A percentile compares a stretch with the other conserved stretches of the same genome.
Evolutionary conservation across 2,329 filamentous ascomycete species (phyloP).

Genomic region (Xylariaceae sp.): DNA sequence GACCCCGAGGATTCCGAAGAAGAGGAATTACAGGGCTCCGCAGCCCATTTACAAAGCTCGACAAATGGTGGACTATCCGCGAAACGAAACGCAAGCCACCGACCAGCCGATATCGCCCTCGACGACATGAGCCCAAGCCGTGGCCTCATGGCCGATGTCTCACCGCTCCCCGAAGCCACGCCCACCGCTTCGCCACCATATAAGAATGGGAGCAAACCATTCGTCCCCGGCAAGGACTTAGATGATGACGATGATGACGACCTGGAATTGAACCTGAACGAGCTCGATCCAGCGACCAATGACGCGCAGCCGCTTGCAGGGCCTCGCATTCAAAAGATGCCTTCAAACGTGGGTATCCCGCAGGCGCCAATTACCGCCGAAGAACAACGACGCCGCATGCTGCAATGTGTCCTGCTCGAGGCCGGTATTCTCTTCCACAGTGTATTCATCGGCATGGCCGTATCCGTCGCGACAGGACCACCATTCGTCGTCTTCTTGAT

Average conservation of each 20-base stretch:
- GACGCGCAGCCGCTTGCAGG: conserved; percentile 28
- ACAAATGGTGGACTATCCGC: conserved; percentile 35
- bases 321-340: conserved; percentile 14
- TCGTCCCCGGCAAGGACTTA: conserved; percentile 10
- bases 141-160: conserved; percentile 55
- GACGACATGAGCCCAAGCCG: conserved; percentile 49
- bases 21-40: too few relatives aligned
- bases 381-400: conserved; percentile 61
- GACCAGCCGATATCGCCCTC: conserved; percentile 48
- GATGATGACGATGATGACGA: conserved; percentile 53
- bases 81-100: conserved; percentile 35
- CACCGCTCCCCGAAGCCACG: conserved; percentile 54
- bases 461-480: conserved; percentile 75
- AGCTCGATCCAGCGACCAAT: conserved; percentile 46
- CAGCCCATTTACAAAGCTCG: conserved; percentile 25
- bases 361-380: conserved; percentile 42
- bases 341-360: conserved; percentile 25
- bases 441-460: conserved; percentile 82
- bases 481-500: conserved; percentile 76
- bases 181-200: conserved; percentile 31
- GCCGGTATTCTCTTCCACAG: conserved; percentile 82
- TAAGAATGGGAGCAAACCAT: conserved; percentile 16
- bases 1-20: conserved; percentile 42
- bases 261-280: conserved; percentile 57
- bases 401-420: conserved; percentile 77